Conservation (phyloP, 768 basidiomycete genomes). For the Pulveroboletus sp. region DNA sequence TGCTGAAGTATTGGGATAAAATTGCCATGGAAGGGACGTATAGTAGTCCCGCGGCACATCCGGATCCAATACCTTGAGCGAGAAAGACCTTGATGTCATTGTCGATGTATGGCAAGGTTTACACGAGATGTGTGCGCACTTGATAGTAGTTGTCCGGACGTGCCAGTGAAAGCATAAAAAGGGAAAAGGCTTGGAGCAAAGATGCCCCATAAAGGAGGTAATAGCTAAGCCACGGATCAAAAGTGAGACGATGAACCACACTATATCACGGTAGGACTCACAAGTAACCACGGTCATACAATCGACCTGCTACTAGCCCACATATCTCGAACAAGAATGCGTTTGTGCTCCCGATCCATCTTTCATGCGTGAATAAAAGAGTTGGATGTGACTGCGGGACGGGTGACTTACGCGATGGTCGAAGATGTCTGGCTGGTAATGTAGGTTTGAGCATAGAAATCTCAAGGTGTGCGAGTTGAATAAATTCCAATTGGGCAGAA, state of each 20-base stretch:
- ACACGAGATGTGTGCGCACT: conserved; percentile 18
- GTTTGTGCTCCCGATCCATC: conserved; percentile 50
- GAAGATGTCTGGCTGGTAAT: conserved; percentile 37
- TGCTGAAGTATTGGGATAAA: conserved; percentile 52
- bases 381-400: not conserved
- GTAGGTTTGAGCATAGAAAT: conserved; percentile 39
- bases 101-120: not conserved
- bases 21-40: conserved; percentile 49
- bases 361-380: conserved; percentile 8
- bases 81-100: conserved; percentile 43
- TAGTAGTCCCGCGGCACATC: conserved; percentile 46
- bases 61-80: conserved; percentile 48
- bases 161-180: conserved; percentile 47
- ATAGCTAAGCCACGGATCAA: conserved; percentile 12
- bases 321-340: conserved; percentile 43
- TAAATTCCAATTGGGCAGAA: not conserved
- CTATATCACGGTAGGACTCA: conserved; percentile 26
- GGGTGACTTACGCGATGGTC: conserved; percentile 36
- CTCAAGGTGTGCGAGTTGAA: conserved; percentile 14
- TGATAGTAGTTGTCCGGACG: conserved; percentile 43
- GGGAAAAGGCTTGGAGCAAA: conserved; percentile 28
- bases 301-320: conserved; percentile 45
- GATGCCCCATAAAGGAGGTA: conserved; percentile 29
- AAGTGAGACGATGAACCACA: not conserved
- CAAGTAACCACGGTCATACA: conserved; percentile 56